These are phyloP conservation scores for Nigrospora oryzae DNA, from an alignment of 2,329 filamentous ascomycete species.

Conservation along the genomic window DNA sequence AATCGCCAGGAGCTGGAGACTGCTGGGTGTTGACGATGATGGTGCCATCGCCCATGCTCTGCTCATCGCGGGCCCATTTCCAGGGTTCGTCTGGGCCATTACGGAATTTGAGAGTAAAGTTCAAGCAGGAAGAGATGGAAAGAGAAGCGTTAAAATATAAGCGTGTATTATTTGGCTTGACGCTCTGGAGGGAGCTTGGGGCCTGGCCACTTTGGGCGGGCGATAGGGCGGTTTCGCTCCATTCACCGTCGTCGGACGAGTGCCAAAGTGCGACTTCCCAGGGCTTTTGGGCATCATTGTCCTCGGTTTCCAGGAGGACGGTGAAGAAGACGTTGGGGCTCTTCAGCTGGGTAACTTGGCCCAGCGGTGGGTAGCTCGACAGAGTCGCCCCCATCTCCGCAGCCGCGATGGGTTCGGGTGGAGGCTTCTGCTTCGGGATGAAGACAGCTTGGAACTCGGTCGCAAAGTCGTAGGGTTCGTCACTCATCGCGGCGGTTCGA, in stretches of 20 bases:
- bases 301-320: constrained; percentile 60
- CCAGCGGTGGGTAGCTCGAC: constrained; percentile 61
- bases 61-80: constrained; percentile 63
- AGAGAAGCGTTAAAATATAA: constrained; percentile 49
- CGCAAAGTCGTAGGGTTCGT: constrained; percentile 22
- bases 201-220: constrained; percentile 12
- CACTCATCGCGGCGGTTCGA: constrained; percentile 6
- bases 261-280: constrained; percentile 77
- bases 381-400: constrained; percentile 27
- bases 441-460: constrained; percentile 27
- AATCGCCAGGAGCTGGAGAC: constrained; percentile 23
- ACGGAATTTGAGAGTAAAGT: constrained; percentile 67
- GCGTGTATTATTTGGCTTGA: constrained; percentile 21
- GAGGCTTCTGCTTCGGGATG: constrained; percentile 27
- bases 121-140: constrained; percentile 36
- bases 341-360: constrained; percentile 59
- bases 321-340: constrained; percentile 47
- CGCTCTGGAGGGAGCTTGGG: constrained; percentile 44
- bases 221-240: constrained; percentile 42
- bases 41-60: constrained; percentile 53
- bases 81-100: constrained; percentile 43
- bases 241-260: constrained; percentile 42
- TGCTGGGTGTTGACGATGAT: constrained; percentile 40
- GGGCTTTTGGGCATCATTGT: constrained; percentile 39
- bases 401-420: constrained; percentile 14